These are phyloP conservation scores for Umbilicus rupestris DNA, from an alignment of 164 flowering plant species.

Conservation along the genomic window DNA sequence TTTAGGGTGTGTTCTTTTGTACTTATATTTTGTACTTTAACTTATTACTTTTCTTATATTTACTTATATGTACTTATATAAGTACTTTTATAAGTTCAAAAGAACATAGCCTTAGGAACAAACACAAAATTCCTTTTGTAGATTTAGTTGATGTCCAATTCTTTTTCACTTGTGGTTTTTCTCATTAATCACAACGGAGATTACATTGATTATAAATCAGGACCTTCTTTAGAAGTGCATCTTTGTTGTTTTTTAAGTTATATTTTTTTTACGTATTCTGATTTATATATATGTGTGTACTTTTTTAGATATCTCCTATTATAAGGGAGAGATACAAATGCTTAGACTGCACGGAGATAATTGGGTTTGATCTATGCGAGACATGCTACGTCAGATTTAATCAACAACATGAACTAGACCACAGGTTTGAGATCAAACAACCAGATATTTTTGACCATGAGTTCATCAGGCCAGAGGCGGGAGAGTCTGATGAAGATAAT, in stretches of 20 bases:
- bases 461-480: not conserved
- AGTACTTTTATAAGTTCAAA: no score
- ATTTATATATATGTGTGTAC: not conserved
- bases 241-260: not conserved
- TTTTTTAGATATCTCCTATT: conserved; percentile 65
- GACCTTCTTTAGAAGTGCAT: not conserved
- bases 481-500: not conserved
- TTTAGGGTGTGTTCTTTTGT: no score
- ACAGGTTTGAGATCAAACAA: conserved; percentile 34
- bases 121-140: no score
- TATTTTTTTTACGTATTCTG: not conserved
- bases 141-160: no score
- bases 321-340: conserved; percentile 76
- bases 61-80: no score
- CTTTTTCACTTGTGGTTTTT: no score
- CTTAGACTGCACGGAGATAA: conserved; percentile 54
- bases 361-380: conserved; percentile 76
- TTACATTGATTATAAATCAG: not conserved
- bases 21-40: no score
- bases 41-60: no score
- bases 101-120: no score
- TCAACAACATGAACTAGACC: conserved; percentile 78
- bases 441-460: not conserved
- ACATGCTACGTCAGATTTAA: conserved; percentile 70
- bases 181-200: no score